These are phyloP conservation scores for Fusarium newnesense DNA, from an alignment of 2,329 filamentous ascomycete species.

Conservation along the genomic window DNA sequence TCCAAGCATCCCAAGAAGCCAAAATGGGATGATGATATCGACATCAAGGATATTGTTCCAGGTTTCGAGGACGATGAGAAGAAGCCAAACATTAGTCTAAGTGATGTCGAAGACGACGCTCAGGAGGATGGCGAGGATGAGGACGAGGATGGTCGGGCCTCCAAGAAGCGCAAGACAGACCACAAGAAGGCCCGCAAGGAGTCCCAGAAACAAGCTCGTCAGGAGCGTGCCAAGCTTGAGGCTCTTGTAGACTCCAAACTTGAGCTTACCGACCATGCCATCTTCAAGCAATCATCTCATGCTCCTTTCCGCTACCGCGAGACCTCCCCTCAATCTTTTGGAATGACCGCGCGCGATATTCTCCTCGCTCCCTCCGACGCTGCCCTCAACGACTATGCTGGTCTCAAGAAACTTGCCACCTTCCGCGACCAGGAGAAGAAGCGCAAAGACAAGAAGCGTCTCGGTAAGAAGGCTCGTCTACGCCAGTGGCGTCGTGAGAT, in stretches of 20 bases:
- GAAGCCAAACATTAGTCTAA: slow-evolving; percentile 64
- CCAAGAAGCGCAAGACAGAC: slow-evolving; percentile 70
- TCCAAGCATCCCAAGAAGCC: slow-evolving; percentile 65
- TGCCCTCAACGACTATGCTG: slow-evolving; percentile 88
- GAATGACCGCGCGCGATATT: slow-evolving; percentile 89
- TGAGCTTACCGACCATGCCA: slow-evolving; percentile 74
- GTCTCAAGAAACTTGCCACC: slow-evolving; percentile 92
- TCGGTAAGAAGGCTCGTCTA: slow-evolving; percentile 92
- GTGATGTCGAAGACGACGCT: slow-evolving; percentile 55
- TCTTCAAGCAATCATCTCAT: slow-evolving; percentile 54
- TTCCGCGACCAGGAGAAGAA: slow-evolving; percentile 93
- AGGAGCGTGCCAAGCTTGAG: slow-evolving; percentile 86
- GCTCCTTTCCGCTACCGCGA: slow-evolving; percentile 88
- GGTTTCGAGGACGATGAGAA: slow-evolving; percentile 78
- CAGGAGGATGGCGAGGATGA: slow-evolving; percentile 51
- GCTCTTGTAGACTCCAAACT: slow-evolving; percentile 85
- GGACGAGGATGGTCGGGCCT: slow-evolving; percentile 57
- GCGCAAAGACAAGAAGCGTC: slow-evolving; percentile 83
- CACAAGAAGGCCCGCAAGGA: slow-evolving; percentile 67
- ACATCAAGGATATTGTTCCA: slow-evolving; percentile 91
- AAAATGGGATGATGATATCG: slow-evolving; percentile 95
- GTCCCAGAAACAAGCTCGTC: slow-evolving; percentile 77
- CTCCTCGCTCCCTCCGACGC: slow-evolving; percentile 86
- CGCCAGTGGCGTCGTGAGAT: slow-evolving; percentile 82
- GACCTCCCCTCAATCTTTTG: slow-evolving; percentile 89